A percentile compares a stretch with the other conserved stretches of the same genome.
phyloP scores from a whole-genome alignment of 257 asterid species.

The Penstemon eatonii region DNA sequence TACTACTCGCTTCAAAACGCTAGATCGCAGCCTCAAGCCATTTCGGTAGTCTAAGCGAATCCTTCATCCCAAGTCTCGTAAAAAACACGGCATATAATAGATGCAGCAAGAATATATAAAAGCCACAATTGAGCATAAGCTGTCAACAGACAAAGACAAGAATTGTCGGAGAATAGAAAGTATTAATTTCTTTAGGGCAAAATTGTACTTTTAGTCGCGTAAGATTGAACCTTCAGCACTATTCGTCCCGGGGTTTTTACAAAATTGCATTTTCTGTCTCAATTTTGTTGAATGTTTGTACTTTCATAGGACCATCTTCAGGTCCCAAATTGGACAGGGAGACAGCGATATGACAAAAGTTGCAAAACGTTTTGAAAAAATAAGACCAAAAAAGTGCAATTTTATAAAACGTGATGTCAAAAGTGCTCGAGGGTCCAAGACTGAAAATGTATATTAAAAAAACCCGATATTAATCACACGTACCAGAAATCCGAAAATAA shows the following conservation, averaged over 20 bases:
- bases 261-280: too few species aligned
- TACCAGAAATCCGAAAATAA: conserved; percentile 82
- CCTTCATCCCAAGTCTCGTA: conserved; percentile 75
- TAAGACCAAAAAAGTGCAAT: neutral
- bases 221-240: too few species aligned
- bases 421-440: too few species aligned
- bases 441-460: too few species aligned
- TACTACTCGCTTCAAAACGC: too few species aligned
- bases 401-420: too few species aligned
- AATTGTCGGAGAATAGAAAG: neutral
- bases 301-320: too few species aligned
- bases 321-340: too few species aligned
- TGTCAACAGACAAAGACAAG: conserved; percentile 34
- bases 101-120: conserved; percentile 77
- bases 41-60: conserved; percentile 67
- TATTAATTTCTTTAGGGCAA: conserved; percentile 3
- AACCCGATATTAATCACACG: conserved; percentile 14
- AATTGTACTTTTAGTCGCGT: too few species aligned
- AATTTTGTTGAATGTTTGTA: too few species aligned
- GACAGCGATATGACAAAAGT: neutral
- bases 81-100: conserved; percentile 83
- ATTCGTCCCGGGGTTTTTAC: too few species aligned
- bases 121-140: conserved; percentile 79
- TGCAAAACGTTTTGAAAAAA: neutral
- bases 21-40: conserved; percentile 76